phyloP scores from a whole-genome alignment of 179 eudicot species.

The Spinacia oleracea region DNA sequence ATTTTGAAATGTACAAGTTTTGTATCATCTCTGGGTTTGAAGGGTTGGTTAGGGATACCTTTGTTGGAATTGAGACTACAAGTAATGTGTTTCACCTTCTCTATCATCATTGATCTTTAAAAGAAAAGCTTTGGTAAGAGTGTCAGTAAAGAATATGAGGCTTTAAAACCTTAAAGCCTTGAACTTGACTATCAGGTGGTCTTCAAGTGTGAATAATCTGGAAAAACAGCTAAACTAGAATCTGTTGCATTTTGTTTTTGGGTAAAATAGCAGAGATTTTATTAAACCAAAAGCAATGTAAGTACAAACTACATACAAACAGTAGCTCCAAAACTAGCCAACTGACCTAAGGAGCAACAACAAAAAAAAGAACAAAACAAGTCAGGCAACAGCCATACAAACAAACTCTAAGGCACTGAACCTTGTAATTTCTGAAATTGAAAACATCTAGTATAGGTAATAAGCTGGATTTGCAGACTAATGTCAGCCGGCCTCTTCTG shows the following conservation, averaged over 20 bases:
- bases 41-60: neutral
- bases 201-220: neutral
- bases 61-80: neutral
- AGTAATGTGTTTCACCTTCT: neutral
- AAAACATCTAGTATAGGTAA: too few species aligned
- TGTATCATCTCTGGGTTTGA: conserved; percentile 7
- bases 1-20: neutral
- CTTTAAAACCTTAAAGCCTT: neutral
- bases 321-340: too few species aligned
- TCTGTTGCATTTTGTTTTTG: neutral
- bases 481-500: too few species aligned
- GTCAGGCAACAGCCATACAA: too few species aligned
- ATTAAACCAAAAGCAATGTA: too few species aligned
- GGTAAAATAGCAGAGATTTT: too few species aligned
- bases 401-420: too few species aligned
- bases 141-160: neutral
- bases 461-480: too few species aligned
- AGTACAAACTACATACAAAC: too few species aligned
- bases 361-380: too few species aligned
- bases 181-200: neutral
- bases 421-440: too few species aligned
- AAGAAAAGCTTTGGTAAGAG: neutral
- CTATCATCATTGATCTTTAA: neutral
- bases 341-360: too few species aligned
- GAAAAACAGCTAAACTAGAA: neutral